Conservation (phyloP, 164 flowering plant species). For the Echeveria elegans region DNA sequence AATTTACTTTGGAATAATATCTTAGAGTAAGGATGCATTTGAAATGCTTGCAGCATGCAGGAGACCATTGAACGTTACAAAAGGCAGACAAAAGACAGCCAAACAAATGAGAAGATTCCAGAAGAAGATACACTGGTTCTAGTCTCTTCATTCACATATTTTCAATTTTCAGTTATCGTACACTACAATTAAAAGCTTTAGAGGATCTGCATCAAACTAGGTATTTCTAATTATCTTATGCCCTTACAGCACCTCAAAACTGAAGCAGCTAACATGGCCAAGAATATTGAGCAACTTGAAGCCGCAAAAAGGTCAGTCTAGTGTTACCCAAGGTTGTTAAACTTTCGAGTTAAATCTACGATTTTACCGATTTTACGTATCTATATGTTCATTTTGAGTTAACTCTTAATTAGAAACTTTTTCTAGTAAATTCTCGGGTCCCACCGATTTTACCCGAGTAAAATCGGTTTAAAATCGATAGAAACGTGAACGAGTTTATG, state of each 20-base stretch:
- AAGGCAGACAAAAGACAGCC: conserved; percentile 37
- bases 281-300: conserved; percentile 74
- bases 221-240: background rate
- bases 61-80: conserved; percentile 57
- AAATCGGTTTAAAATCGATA: too few species aligned
- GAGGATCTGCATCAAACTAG: background rate
- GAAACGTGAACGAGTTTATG: too few species aligned
- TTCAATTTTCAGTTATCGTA: background rate
- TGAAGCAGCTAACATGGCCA: conserved; percentile 51
- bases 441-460: too few species aligned
- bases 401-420: too few species aligned
- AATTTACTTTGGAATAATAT: background rate
- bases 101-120: conserved; percentile 15
- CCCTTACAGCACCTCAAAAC: conserved; percentile 52
- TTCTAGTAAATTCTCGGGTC: too few species aligned
- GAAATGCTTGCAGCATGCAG: conserved; percentile 38
- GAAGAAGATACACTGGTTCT: conserved; percentile 44
- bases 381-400: too few species aligned
- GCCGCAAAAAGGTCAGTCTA: conserved; percentile 42
- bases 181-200: background rate
- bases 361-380: too few species aligned
- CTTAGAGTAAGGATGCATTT: background rate
- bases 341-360: too few species aligned
- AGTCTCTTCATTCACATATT: background rate
- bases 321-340: too few species aligned